A percentile compares a stretch with the other conserved stretches of the same genome.
These are phyloP conservation scores for Brassica cretica DNA, from an alignment of 345 rosid species.

Conservation along the genomic window DNA sequence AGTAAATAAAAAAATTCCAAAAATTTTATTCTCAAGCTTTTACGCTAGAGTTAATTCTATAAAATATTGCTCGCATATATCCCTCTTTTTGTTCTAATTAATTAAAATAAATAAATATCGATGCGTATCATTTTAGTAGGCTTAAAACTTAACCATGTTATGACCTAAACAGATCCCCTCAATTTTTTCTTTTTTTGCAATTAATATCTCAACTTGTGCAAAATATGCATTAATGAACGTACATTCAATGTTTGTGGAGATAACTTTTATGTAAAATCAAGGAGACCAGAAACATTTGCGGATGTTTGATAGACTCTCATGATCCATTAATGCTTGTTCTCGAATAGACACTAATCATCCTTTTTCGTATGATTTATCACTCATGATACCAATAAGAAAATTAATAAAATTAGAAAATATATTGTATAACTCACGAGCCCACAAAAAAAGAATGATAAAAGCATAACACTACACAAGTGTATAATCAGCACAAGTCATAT, in stretches of 20 bases:
- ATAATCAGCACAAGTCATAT: conserved; percentile 21
- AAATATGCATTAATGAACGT: background rate
- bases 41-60: background rate
- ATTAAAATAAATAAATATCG: background rate
- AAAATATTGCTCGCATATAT: background rate
- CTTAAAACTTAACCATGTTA: background rate
- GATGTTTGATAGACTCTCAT: conserved; percentile 22
- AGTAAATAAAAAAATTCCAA: background rate
- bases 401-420: background rate
- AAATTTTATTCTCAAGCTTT: conserved; percentile 19
- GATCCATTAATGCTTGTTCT: conserved; percentile 18
- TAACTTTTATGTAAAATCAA: background rate
- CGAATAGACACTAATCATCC: conserved; percentile 12
- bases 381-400: background rate
- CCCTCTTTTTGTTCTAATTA: background rate
- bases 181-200: background rate
- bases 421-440: background rate
- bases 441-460: background rate
- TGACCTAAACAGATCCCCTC: background rate
- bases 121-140: background rate
- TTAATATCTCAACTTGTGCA: background rate
- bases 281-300: conserved; percentile 19
- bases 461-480: conserved; percentile 7
- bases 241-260: background rate
- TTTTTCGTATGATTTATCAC: conserved; percentile 1